These are phyloP conservation scores for Aspergillus sergii DNA, from an alignment of 2,329 filamentous ascomycete genomes.

Conservation along the genomic window DNA sequence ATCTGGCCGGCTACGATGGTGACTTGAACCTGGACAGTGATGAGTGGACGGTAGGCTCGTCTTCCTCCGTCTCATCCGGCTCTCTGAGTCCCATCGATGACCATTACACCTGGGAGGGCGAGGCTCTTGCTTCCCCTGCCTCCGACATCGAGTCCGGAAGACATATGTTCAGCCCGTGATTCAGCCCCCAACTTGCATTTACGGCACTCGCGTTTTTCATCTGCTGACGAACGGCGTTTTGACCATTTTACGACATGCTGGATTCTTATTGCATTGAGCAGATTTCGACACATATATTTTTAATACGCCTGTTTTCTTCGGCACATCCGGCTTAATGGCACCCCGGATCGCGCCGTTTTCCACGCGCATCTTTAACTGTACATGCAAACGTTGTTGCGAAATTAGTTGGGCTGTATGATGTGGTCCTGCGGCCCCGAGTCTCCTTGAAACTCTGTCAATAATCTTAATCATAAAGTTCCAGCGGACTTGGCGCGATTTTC, in stretches of 20 bases:
- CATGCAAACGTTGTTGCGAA: slow-evolving; percentile 36
- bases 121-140: slow-evolving; percentile 38
- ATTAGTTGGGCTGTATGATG: slow-evolving; percentile 19
- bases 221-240: slow-evolving; percentile 38
- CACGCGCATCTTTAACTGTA: slow-evolving; percentile 33
- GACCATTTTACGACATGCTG: slow-evolving; percentile 40
- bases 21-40: slow-evolving; percentile 69
- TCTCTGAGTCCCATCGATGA: slow-evolving; percentile 66
- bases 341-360: slow-evolving; percentile 13
- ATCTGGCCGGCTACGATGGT: slow-evolving; percentile 59
- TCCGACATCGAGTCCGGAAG: slow-evolving; percentile 45
- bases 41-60: slow-evolving; percentile 88
- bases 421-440: slow-evolving; percentile 14
- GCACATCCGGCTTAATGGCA: slow-evolving; percentile 18
- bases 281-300: slow-evolving; percentile 42
- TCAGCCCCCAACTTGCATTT: slow-evolving; percentile 24
- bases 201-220: slow-evolving; percentile 32
- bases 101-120: slow-evolving; percentile 50
- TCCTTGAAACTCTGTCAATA: slow-evolving; percentile 37
- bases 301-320: slow-evolving; percentile 34
- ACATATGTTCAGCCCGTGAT: slow-evolving; percentile 28
- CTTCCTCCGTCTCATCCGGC: slow-evolving; percentile 71
- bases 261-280: slow-evolving; percentile 41
- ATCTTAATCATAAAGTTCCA: slow-evolving; percentile 41
- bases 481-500: neutral